These are phyloP conservation scores for Lodderomyces margitis DNA, from an alignment of 1,139 yeast genomes.

Conservation along the genomic window DNA sequence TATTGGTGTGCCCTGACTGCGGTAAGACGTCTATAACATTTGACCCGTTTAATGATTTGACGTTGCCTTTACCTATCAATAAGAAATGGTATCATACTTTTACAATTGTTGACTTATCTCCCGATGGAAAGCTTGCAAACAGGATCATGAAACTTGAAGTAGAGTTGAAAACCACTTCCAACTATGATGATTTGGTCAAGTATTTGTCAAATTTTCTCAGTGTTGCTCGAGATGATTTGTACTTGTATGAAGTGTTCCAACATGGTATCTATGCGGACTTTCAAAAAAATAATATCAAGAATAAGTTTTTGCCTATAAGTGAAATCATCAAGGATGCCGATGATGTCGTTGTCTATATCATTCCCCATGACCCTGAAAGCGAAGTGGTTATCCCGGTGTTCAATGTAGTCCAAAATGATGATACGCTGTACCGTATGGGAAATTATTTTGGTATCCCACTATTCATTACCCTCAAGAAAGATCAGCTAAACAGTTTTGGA, in stretches of 20 bases:
- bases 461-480: conserved; percentile 57
- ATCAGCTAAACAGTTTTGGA: conserved; percentile 49
- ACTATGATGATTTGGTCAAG: conserved; percentile 60
- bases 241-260: conserved; percentile 71
- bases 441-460: conserved; percentile 71
- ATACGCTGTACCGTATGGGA: conserved; percentile 33
- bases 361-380: conserved; percentile 41
- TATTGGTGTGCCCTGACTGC: conserved; percentile 86
- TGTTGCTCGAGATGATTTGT: conserved; percentile 44
- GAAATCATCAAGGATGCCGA: conserved; percentile 68
- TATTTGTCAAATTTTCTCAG: conserved; percentile 56
- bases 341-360: conserved; percentile 66
- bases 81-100: conserved; percentile 72
- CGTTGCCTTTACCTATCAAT: conserved; percentile 82
- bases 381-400: conserved; percentile 70
- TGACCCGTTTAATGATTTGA: conserved; percentile 91
- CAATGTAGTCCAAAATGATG: conserved; percentile 49
- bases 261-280: conserved; percentile 68
- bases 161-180: conserved; percentile 65
- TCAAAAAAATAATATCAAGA: conserved; percentile 58
- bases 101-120: conserved; percentile 57
- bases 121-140: conserved; percentile 32
- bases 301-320: conserved; percentile 63
- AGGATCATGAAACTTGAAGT: conserved; percentile 53
- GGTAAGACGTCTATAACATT: conserved; percentile 80